Evolutionary conservation across 139 green algal species (phyloP).

Genomic region (Chlamydomonas schloesseri): DNA sequence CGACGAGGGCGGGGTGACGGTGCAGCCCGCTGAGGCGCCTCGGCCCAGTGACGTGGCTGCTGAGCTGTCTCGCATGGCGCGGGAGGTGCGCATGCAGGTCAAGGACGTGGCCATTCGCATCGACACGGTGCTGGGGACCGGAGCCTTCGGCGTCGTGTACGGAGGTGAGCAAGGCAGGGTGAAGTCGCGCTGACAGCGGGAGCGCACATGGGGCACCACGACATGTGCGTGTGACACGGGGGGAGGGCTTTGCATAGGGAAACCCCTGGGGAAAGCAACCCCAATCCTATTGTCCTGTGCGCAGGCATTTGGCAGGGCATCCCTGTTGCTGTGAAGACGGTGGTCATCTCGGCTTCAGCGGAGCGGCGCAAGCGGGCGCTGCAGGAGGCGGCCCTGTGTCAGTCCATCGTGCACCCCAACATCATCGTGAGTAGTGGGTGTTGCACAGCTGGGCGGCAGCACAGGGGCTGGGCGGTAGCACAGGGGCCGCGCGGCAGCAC

Average conservation of each 20-base stretch:
- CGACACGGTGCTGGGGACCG: constrained; percentile 4
- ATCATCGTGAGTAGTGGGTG: background rate
- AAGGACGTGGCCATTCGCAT: constrained; percentile 14
- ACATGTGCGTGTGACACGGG: no score
- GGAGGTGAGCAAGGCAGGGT: constrained; percentile 7
- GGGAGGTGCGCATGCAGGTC: background rate
- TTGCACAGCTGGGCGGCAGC: no score
- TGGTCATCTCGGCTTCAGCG: background rate
- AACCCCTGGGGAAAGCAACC: no score
- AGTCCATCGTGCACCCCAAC: constrained; percentile 28
- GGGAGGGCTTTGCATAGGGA: no score
- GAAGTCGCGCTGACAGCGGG: no score
- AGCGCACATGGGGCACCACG: no score
- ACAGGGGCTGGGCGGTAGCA: background rate
- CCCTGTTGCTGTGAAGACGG: constrained; percentile 38
- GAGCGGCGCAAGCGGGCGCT: constrained; percentile 31
- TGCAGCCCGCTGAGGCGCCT: background rate
- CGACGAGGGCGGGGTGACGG: background rate
- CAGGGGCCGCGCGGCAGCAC: no score
- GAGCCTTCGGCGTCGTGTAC: constrained; percentile 33
- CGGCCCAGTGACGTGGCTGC: background rate
- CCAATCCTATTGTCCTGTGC: no score
- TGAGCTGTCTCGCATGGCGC: constrained; percentile 4
- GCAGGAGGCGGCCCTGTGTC: constrained; percentile 51
- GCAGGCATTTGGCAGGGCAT: constrained; percentile 44